These are phyloP conservation scores for Raphanus raphanistrum DNA, from an alignment of 345 rosid species.

Conservation along the genomic window DNA sequence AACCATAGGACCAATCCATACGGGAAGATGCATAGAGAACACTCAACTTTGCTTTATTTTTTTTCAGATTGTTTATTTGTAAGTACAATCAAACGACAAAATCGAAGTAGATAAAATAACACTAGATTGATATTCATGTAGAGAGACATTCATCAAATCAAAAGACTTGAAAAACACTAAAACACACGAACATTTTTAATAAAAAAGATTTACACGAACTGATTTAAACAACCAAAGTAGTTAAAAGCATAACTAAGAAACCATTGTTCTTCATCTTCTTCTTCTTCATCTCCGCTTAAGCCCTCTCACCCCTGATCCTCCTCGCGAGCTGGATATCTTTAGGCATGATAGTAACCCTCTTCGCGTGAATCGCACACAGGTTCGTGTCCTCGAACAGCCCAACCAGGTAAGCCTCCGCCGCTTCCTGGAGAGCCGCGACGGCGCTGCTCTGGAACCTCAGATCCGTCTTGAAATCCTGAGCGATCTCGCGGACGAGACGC, in stretches of 20 bases:
- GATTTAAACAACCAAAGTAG: not conserved
- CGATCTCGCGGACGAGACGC: constrained; percentile 52
- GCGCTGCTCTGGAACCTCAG: constrained; percentile 65
- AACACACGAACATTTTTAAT: not conserved
- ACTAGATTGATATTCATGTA: not conserved
- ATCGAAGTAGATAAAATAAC: not conserved
- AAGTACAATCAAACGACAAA: not conserved
- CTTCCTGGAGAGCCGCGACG: constrained; percentile 61
- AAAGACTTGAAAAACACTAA: not conserved
- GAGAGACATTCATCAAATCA: not conserved
- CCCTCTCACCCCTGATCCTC: constrained; percentile 65
- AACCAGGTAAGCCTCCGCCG: constrained; percentile 56
- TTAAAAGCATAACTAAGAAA: not conserved
- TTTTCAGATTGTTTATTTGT: not conserved
- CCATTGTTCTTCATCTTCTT: constrained; percentile 1
- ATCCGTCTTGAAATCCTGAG: constrained; percentile 68
- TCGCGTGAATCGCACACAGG: constrained; percentile 64
- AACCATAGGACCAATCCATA: not conserved
- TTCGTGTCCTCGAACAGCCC: constrained; percentile 61
- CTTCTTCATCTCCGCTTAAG: constrained; percentile 27
- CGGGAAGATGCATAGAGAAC: not conserved
- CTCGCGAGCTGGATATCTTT: constrained; percentile 61
- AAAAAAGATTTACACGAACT: constrained; percentile 12
- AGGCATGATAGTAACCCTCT: constrained; percentile 65
- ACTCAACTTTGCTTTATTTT: too few relatives aligned